Evolutionary conservation across 2,329 filamentous ascomycete species (phyloP).

Genomic region (Aspergillus quadricinctus): DNA sequence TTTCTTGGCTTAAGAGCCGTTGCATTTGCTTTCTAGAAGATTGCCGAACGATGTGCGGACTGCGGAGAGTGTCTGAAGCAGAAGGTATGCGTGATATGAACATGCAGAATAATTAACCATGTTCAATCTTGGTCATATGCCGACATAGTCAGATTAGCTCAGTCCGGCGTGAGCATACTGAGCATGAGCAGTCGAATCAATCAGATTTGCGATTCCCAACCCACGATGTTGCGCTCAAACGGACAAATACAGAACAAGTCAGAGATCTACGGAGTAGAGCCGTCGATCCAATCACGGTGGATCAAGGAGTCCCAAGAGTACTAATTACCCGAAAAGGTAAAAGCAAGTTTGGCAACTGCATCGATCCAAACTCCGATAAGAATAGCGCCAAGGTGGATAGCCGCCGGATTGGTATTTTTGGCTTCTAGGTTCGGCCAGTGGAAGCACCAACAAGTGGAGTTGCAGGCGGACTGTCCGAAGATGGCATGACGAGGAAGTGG

Average conservation of each 20-base stretch:
- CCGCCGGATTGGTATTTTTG: constrained; percentile 6
- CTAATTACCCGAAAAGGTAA: constrained; percentile 17
- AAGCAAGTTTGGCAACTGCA: constrained; percentile 13
- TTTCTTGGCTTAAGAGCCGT: background rate
- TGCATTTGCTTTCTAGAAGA: background rate
- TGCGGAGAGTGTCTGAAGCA: background rate
- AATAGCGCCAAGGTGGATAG: constrained; percentile 4
- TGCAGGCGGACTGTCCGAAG: constrained; percentile 10
- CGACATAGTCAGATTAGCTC: background rate
- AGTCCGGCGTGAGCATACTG: background rate
- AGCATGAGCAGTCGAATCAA: too few relatives aligned
- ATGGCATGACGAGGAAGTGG: constrained; percentile 14
- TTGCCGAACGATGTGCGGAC: background rate
- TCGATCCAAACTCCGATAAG: constrained; percentile 4
- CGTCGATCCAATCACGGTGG: constrained; percentile 4
- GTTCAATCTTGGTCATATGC: background rate
- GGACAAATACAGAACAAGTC: background rate
- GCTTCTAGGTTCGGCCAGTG: constrained; percentile 12
- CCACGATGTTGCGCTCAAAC: background rate
- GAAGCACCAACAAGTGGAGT: constrained; percentile 3
- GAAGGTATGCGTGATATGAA: background rate
- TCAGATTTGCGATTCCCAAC: background rate
- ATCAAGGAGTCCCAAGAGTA: constrained; percentile 9
- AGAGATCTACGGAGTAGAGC: background rate
- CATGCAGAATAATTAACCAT: background rate